Evolutionary conservation across 352 stramenopile species (phyloP), one percentile per base, ranked within the genome.

Genomic region (Thraustochytrium striatum): DNA sequence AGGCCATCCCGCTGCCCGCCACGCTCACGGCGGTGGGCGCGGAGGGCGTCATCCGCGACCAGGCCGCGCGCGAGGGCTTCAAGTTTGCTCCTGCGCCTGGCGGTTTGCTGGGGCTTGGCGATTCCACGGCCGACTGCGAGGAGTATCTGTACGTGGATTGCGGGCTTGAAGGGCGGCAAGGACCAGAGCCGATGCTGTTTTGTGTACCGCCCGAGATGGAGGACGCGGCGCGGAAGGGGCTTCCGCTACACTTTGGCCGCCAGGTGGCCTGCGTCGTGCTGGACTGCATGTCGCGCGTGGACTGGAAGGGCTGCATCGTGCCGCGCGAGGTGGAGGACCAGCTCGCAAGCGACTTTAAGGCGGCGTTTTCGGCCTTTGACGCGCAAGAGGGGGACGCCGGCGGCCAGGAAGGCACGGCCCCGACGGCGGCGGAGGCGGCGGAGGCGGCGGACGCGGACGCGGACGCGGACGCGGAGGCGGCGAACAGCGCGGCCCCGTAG

Each of bases 121-220:
- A 33, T 2, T 38, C 11, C 59, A 70, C 53, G 59, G 65, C 43
- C 50, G 44, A 58, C 35, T 58, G 30, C 21, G 8, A 75, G 41
- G 65, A 75, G 50, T 75, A 75, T 32, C 33, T 75, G 43, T 75
- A 62, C 32, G 39, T 75, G 30, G 65, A 75, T 39, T 55, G 47
- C 47, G 47, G 47, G 25, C 25, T 55, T 21, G 47, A 55, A 16
- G n/a, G n/a, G n/a, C n/a, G n/a, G n/a, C n/a, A n/a, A n/a, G n/a
- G n/a, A n/a, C n/a, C n/a, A n/a, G n/a, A n/a, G n/a, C n/a, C n/a
- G n/a, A n/a, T n/a, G n/a, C n/a, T n/a, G n/a, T n/a, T n/a, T n/a
- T n/a, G n/a, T n/a, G 59, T 70, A 9, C 44, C 44, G 16, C 35
- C 50, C 36, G 59, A 70, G 21, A 38, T 25, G 9, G 52, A 62